phyloP scores from a whole-genome alignment of 2,329 filamentous ascomycete genomes.

The Blastomyces parvus region DNA sequence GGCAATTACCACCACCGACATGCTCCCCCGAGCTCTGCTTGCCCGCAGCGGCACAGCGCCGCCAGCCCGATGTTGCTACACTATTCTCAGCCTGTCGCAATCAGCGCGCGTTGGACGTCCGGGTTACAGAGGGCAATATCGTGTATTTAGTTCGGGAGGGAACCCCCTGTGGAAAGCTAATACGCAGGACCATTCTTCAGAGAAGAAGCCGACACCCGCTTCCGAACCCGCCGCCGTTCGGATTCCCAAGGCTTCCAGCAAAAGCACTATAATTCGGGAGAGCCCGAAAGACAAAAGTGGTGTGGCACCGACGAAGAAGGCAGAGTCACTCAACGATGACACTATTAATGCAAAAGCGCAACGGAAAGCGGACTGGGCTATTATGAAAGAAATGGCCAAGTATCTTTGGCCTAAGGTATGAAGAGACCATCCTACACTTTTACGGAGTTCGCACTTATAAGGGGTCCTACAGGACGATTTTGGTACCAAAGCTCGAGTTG shows the following conservation, averaged over 20 bases:
- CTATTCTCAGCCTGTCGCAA: constrained; percentile 21
- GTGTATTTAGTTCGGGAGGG: constrained; percentile 24
- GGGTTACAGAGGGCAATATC: constrained; percentile 21
- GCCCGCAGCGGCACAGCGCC: constrained; percentile 27
- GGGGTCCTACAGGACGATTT: constrained; percentile 50
- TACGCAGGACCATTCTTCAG: constrained; percentile 14
- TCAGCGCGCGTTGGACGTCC: constrained; percentile 19
- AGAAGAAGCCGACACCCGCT: constrained; percentile 14
- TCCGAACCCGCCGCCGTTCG: not conserved
- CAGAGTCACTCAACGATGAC: constrained; percentile 55
- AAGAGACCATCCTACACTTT: not conserved
- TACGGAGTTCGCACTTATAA: constrained; percentile 4
- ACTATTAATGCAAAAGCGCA: constrained; percentile 70
- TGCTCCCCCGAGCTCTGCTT: constrained; percentile 32
- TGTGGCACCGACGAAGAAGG: constrained; percentile 32
- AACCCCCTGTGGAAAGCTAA: constrained; percentile 19
- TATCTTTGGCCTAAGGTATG: constrained; percentile 84
- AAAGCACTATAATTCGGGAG: not conserved
- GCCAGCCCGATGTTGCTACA: constrained; percentile 19
- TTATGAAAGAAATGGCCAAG: constrained; percentile 93
- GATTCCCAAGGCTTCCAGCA: not conserved
- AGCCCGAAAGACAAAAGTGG: constrained; percentile 17
- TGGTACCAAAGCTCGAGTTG: constrained; percentile 74
- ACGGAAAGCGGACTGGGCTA: constrained; percentile 94
- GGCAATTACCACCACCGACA: constrained; percentile 12